phyloP scores from a whole-genome alignment of 441 rosid species.

The Pelargonium fulgidum region DNA sequence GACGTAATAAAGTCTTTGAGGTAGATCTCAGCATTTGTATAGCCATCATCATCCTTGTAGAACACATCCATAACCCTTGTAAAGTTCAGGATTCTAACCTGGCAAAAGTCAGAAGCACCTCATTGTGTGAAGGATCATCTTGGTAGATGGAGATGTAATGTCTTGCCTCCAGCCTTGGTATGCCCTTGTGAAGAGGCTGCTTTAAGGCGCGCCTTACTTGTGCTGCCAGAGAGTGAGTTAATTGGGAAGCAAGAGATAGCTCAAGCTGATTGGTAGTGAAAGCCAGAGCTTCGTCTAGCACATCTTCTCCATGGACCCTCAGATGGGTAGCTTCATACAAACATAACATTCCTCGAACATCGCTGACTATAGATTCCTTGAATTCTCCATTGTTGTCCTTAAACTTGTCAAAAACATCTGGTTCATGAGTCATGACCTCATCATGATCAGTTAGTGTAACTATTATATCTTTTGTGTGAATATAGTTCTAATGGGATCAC shows the following conservation, averaged over 20 bases:
- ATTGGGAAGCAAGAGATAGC: too few relatives aligned
- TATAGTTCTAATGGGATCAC: too few relatives aligned
- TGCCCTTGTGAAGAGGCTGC: neutral
- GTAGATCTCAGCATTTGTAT: neutral
- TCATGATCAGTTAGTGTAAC: neutral
- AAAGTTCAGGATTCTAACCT: conserved; percentile 21
- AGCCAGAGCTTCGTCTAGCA: conserved; percentile 24
- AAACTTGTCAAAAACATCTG: conserved; percentile 24
- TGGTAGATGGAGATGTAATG: conserved; percentile 13
- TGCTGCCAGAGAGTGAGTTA: too few relatives aligned
- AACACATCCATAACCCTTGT: conserved; percentile 15
- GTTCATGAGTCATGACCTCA: neutral
- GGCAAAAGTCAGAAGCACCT: conserved; percentile 13
- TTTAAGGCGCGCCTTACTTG: too few relatives aligned
- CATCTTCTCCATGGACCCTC: conserved; percentile 22
- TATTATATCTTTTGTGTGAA: too few relatives aligned
- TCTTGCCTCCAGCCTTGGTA: conserved; percentile 18
- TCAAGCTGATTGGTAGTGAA: conserved; percentile 18
- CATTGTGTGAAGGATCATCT: neutral
- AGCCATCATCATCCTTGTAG: conserved; percentile 23
- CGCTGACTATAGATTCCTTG: neutral
- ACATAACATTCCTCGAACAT: conserved; percentile 19
- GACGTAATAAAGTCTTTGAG: conserved; percentile 12
- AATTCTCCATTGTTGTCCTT: conserved; percentile 16
- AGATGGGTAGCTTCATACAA: conserved; percentile 26